These are phyloP conservation scores for Hippophae rhamnoides DNA, from an alignment of 306 rosid species.

Conservation along the genomic window DNA sequence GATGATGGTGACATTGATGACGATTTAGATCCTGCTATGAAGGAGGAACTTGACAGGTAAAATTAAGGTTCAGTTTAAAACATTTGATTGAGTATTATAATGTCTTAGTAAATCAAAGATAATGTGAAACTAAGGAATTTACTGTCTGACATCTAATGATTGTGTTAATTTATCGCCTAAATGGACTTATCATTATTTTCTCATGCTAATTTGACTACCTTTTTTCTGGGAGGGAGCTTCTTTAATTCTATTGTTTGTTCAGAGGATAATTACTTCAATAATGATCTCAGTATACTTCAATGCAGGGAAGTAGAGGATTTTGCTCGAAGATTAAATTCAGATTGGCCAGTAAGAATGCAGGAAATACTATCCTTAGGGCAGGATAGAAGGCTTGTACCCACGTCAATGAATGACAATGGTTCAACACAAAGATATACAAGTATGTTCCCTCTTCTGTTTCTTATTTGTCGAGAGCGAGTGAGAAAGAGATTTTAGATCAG, in stretches of 20 bases:
- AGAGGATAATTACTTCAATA: not conserved
- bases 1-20: slow-evolving; percentile 64
- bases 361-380: slow-evolving; percentile 72
- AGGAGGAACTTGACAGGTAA: slow-evolving; percentile 85
- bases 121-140: too few species aligned
- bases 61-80: slow-evolving; percentile 11
- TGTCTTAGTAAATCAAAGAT: too few species aligned
- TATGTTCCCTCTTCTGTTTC: slow-evolving; percentile 22
- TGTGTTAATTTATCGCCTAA: too few species aligned
- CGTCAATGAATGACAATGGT: slow-evolving; percentile 51
- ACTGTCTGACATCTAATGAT: too few species aligned
- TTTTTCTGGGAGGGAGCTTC: too few species aligned
- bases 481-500: too few species aligned
- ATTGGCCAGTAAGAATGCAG: slow-evolving; percentile 88
- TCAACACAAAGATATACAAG: slow-evolving; percentile 43
- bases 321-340: slow-evolving; percentile 76
- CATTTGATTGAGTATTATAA: slow-evolving; percentile 2
- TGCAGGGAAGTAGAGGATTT: slow-evolving; percentile 90
- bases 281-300: slow-evolving; percentile 3
- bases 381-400: slow-evolving; percentile 56
- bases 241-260: too few species aligned
- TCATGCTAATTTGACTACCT: too few species aligned
- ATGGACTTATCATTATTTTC: too few species aligned
- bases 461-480: not conserved
- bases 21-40: slow-evolving; percentile 83